Evolutionary conservation across 1,139 yeast species (phyloP).

Genomic region (Candida albicans): DNA sequence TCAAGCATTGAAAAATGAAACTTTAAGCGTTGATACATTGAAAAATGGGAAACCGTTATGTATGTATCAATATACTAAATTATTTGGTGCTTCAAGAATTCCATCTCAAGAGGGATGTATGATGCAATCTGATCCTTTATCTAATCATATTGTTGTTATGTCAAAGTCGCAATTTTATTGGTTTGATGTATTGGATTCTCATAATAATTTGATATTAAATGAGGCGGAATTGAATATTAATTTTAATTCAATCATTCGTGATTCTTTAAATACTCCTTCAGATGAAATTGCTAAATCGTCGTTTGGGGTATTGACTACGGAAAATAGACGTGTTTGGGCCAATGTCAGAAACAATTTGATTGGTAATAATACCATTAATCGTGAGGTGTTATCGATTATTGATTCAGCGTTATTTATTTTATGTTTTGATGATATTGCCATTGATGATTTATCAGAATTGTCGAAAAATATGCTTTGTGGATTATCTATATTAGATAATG

Average conservation of each 20-base stretch:
- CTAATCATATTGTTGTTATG: constrained; percentile 81
- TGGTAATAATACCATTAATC: constrained; percentile 47
- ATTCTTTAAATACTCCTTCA: constrained; percentile 59
- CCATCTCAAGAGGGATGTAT: constrained; percentile 80
- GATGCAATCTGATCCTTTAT: constrained; percentile 74
- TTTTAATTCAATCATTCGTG: constrained; percentile 72
- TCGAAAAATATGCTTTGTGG: constrained; percentile 88
- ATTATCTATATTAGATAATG: constrained; percentile 71
- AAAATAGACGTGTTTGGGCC: constrained; percentile 85
- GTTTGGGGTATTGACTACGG: constrained; percentile 87
- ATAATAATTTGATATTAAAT: constrained; percentile 65
- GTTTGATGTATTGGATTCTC: constrained; percentile 83
- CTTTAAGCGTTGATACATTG: constrained; percentile 69
- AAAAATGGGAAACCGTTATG: constrained; percentile 69
- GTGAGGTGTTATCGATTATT: constrained; percentile 68
- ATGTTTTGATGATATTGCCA: constrained; percentile 76
- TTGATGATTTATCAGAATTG: constrained; percentile 65
- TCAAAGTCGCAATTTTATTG: constrained; percentile 88
- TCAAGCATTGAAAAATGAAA: constrained; percentile 73
- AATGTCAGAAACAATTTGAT: constrained; percentile 57
- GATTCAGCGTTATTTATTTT: constrained; percentile 81
- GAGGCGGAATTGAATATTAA: constrained; percentile 77
- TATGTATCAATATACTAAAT: constrained; percentile 85
- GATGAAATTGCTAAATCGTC: constrained; percentile 77
- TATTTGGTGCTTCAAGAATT: constrained; percentile 84